phyloP scores from a whole-genome alignment of 176 grass and related monocot genomes.

The Carex scoparia region DNA sequence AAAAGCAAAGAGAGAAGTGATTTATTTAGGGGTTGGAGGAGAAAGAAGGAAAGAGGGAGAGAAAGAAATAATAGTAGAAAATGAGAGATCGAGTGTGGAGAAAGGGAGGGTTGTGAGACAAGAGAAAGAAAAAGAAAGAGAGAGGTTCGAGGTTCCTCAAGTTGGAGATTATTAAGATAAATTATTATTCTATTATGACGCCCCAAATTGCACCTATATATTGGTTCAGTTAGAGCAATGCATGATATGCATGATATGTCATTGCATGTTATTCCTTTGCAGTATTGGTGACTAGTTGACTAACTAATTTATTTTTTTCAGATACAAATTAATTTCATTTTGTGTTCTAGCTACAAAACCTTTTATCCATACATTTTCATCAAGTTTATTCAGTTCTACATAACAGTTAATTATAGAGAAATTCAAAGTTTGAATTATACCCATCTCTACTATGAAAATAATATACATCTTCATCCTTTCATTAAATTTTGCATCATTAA shows the following conservation, averaged over 20 bases:
- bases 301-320: neutral
- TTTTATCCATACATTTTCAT: neutral
- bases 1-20: constrained; percentile 32
- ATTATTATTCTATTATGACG: constrained; percentile 29
- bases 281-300: neutral
- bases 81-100: constrained; percentile 23
- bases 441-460: too few relatives aligned
- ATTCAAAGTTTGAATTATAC: too few relatives aligned
- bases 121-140: constrained; percentile 27
- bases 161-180: constrained; percentile 44
- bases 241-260: neutral
- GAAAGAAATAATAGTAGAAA: constrained; percentile 29
- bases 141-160: constrained; percentile 56
- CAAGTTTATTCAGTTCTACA: neutral
- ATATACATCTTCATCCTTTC: neutral
- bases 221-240: neutral
- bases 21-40: constrained; percentile 39
- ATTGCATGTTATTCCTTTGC: neutral
- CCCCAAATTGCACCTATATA: constrained; percentile 15
- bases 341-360: neutral
- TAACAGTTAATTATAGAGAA: neutral
- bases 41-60: constrained; percentile 17
- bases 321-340: neutral
- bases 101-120: neutral
- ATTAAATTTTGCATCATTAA: neutral